phyloP scores from a whole-genome alignment of 495 filamentous ascomycete species.

The Physcia stellaris region DNA sequence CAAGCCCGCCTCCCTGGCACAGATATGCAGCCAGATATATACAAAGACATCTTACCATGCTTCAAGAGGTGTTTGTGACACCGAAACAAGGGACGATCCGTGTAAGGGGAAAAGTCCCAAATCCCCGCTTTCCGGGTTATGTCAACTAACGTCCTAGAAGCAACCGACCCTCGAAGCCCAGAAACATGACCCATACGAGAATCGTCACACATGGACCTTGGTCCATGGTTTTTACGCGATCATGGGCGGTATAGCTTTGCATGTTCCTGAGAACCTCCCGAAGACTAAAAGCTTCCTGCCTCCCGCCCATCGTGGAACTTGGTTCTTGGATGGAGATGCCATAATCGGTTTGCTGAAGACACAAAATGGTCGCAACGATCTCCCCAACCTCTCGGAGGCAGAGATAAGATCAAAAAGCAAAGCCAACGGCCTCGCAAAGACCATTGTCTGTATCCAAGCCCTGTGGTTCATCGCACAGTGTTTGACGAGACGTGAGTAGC shows the following conservation, averaged over 20 bases:
- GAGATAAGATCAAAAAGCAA: constrained; percentile 29
- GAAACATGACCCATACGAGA: not conserved
- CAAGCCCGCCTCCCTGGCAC: too few relatives aligned
- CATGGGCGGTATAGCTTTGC: constrained; percentile 28
- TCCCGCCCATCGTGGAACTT: constrained; percentile 13
- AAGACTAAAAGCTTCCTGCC: constrained; percentile 2
- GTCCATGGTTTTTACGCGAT: constrained; percentile 25
- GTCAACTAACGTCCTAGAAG: too few relatives aligned
- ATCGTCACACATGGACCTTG: constrained; percentile 20
- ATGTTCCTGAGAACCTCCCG: constrained; percentile 7
- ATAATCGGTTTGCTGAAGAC: constrained; percentile 4
- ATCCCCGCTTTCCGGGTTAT: too few relatives aligned
- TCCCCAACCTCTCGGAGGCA: constrained; percentile 17
- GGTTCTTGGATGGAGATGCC: too few relatives aligned
- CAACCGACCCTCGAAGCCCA: not conserved
- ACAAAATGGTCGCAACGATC: constrained; percentile 3
- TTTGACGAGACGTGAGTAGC: constrained; percentile 14
- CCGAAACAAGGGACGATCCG: not conserved
- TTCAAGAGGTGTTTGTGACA: not conserved
- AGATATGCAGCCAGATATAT: not conserved
- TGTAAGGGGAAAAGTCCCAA: not conserved
- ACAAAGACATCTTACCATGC: not conserved
- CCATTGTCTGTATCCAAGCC: constrained; percentile 21
- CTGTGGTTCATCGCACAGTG: constrained; percentile 24
- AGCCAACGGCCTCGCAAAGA: constrained; percentile 22